Percentiles rank a stretch among this genome's conserved stretches.
Evolutionary conservation across 208 protist genomes (phyloP).

Genomic region (Wallacemonas sp.): DNA sequence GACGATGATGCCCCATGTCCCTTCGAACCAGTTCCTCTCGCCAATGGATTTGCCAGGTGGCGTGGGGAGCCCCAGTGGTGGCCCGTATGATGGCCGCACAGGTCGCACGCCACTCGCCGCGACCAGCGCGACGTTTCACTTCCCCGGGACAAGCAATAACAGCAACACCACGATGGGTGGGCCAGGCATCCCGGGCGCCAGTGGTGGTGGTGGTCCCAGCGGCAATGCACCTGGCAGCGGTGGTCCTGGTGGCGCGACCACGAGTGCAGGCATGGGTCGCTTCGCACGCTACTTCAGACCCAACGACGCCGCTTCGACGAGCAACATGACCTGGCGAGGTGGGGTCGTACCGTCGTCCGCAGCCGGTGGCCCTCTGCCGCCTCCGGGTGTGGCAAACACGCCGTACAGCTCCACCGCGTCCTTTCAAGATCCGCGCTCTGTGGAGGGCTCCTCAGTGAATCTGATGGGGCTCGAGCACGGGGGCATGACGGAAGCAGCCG

Average conservation of each 20-base stretch:
- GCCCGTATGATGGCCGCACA: neutral
- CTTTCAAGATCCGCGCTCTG: conserved; percentile 2
- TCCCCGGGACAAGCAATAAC: neutral
- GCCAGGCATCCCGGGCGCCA: neutral
- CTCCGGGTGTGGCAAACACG: neutral
- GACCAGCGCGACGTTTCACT: conserved; percentile 8
- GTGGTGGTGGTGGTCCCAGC: neutral
- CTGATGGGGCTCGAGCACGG: neutral
- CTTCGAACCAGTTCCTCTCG: conserved; percentile 2
- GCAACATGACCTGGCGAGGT: conserved; percentile 8
- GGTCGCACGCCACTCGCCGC: conserved; percentile 1
- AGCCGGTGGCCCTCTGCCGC: neutral
- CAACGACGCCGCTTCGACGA: neutral
- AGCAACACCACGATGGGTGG: neutral
- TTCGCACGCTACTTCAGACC: conserved; percentile 3
- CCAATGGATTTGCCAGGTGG: neutral
- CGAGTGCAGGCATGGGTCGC: conserved; percentile 1
- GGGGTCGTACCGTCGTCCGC: neutral
- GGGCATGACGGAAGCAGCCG: too few relatives aligned
- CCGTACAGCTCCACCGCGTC: neutral
- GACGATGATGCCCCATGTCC: neutral
- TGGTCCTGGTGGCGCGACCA: neutral
- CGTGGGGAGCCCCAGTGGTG: neutral
- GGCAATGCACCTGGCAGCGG: neutral
- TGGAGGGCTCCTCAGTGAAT: neutral